These are phyloP conservation scores for Seiridium unicorne DNA, from an alignment of 2,329 filamentous ascomycete species.

Conservation along the genomic window DNA sequence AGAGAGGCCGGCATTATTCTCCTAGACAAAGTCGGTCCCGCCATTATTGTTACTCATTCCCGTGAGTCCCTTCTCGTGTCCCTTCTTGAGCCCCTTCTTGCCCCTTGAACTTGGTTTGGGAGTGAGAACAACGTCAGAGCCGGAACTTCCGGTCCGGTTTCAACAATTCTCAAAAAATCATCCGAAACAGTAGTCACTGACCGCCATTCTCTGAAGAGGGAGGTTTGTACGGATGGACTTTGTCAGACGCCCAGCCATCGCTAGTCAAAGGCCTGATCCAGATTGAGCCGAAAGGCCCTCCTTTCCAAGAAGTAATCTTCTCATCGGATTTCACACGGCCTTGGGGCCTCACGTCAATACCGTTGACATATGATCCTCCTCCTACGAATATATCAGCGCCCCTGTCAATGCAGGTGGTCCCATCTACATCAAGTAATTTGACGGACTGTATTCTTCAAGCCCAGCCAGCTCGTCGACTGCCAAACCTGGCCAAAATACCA, in stretches of 20 bases:
- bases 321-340: conserved; percentile 13
- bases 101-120: too few relatives aligned
- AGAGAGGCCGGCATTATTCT: conserved; percentile 4
- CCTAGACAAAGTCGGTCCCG: conserved; percentile 2
- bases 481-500: conserved; percentile 9
- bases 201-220: not conserved
- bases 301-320: conserved; percentile 18
- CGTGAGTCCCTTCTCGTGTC: not conserved
- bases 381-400: conserved; percentile 12
- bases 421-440: not conserved
- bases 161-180: too few relatives aligned
- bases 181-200: too few relatives aligned
- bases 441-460: conserved; percentile 10
- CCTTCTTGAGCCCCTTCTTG: too few relatives aligned
- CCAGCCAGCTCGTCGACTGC: conserved; percentile 3
- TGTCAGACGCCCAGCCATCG: conserved; percentile 11
- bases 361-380: conserved; percentile 24
- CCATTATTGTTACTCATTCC: conserved; percentile 10
- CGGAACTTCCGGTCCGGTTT: too few relatives aligned
- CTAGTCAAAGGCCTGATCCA: conserved; percentile 6
- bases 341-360: conserved; percentile 27
- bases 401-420: conserved; percentile 9
- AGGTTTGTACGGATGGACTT: conserved; percentile 7
- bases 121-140: too few relatives aligned
- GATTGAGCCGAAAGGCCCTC: conserved; percentile 12